These are phyloP conservation scores for Dioszegia aurantiaca DNA, from an alignment of 768 basidiomycete species.

Conservation along the genomic window DNA sequence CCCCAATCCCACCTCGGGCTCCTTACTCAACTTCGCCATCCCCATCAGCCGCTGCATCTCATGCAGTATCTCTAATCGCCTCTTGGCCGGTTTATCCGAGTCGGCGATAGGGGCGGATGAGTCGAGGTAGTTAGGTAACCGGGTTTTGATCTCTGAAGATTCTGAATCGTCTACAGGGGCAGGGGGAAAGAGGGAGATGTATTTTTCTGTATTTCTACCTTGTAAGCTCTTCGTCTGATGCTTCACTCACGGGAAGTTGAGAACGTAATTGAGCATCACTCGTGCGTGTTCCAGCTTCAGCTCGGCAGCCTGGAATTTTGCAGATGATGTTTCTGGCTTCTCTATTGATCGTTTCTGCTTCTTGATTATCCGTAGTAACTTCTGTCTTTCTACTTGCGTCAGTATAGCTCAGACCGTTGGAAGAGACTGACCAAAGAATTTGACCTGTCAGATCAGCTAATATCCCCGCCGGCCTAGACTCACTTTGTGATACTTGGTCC, in stretches of 20 bases:
- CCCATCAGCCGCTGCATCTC: conserved; percentile 33
- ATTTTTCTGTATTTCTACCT: conserved; percentile 67
- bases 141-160: conserved; percentile 8
- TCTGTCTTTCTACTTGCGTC: not conserved
- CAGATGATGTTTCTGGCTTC: not conserved
- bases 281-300: conserved; percentile 62
- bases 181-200: conserved; percentile 79
- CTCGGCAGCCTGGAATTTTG: conserved; percentile 2
- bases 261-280: conserved; percentile 85
- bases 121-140: conserved; percentile 17
- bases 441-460: conserved; percentile 54
- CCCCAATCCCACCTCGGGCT: conserved; percentile 28
- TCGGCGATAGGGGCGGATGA: conserved; percentile 13
- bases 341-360: conserved; percentile 4
- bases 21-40: conserved; percentile 21
- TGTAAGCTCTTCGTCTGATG: conserved; percentile 61
- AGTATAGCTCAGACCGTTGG: not conserved
- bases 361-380: conserved; percentile 8
- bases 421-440: conserved; percentile 76
- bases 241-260: conserved; percentile 58
- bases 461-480: conserved; percentile 8
- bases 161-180: conserved; percentile 4
- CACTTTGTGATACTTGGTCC: conserved; percentile 74
- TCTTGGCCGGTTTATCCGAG: conserved; percentile 20
- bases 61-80: conserved; percentile 32